These are phyloP conservation scores for Acanthamoeba sp. DNA, from an alignment of 208 protist species.

Conservation along the genomic window DNA sequence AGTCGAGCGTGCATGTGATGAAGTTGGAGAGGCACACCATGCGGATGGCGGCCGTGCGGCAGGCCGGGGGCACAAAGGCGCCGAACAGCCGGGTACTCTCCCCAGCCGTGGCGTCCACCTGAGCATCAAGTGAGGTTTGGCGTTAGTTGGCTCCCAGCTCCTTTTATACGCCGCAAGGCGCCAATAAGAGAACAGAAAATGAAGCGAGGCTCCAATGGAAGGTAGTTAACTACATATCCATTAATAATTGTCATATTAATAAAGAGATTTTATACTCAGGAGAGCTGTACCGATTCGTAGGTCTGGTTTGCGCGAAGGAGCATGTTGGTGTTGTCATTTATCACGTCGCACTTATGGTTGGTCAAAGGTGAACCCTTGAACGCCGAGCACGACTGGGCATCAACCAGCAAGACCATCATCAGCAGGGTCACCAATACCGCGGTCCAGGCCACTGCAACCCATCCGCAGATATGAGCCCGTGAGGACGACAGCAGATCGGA, in stretches of 20 bases:
- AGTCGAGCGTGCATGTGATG: not conserved
- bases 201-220: too few relatives aligned
- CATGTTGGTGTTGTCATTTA: not conserved
- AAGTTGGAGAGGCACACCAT: slow-evolving; percentile 22
- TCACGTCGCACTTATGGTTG: slow-evolving; percentile 44
- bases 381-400: not conserved
- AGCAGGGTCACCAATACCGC: not conserved
- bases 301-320: slow-evolving; percentile 26
- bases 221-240: too few relatives aligned
- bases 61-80: slow-evolving; percentile 12
- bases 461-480: too few relatives aligned
- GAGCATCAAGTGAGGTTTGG: too few relatives aligned
- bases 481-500: too few relatives aligned
- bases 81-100: slow-evolving; percentile 40
- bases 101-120: slow-evolving; percentile 17
- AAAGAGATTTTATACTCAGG: too few relatives aligned
- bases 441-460: not conserved
- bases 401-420: not conserved
- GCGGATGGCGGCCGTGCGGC: slow-evolving; percentile 24
- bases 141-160: too few relatives aligned
- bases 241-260: too few relatives aligned
- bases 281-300: not conserved
- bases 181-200: too few relatives aligned
- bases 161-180: too few relatives aligned
- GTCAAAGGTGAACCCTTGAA: not conserved